Conservation (phyloP, 257 asterid species). For the Ophiorrhiza pumila region DNA sequence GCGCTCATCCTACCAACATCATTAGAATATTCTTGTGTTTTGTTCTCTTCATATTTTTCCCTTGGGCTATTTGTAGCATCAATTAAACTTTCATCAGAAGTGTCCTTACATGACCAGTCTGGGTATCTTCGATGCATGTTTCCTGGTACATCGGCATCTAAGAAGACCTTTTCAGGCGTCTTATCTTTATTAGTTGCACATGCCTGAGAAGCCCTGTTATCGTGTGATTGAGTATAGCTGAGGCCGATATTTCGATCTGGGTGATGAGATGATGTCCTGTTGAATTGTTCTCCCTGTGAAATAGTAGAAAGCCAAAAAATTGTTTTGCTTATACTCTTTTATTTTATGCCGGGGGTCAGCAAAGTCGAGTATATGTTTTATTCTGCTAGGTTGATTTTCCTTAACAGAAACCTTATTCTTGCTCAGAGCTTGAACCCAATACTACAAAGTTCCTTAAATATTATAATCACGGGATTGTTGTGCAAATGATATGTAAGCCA, state of each 20-base stretch:
- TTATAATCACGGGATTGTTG: too few relatives aligned
- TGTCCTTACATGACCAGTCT: constrained; percentile 24
- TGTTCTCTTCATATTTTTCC: constrained; percentile 30
- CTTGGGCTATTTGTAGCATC: constrained; percentile 21
- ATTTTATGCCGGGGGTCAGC: neutral
- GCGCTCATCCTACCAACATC: constrained; percentile 30
- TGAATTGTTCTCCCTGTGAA: constrained; percentile 51
- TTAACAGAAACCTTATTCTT: neutral
- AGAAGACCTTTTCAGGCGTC: neutral
- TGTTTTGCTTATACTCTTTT: neutral
- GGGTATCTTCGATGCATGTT: constrained; percentile 21
- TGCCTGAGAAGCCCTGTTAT: constrained; percentile 20
- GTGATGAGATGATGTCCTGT: constrained; percentile 31
- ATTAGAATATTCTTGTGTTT: constrained; percentile 26
- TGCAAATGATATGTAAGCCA: neutral
- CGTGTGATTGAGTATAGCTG: constrained; percentile 37
- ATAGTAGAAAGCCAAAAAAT: neutral
- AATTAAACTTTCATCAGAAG: constrained; percentile 29
- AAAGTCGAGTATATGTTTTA: neutral
- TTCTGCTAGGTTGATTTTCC: neutral
- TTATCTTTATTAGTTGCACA: neutral
- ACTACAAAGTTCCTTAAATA: neutral
- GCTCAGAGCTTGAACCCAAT: neutral
- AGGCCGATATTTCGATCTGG: constrained; percentile 41
- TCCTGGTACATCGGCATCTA: neutral